Base-by-base conservation (phyloP, 2,329 filamentous ascomycete genomes). In the Alternaria sp. region DNA sequence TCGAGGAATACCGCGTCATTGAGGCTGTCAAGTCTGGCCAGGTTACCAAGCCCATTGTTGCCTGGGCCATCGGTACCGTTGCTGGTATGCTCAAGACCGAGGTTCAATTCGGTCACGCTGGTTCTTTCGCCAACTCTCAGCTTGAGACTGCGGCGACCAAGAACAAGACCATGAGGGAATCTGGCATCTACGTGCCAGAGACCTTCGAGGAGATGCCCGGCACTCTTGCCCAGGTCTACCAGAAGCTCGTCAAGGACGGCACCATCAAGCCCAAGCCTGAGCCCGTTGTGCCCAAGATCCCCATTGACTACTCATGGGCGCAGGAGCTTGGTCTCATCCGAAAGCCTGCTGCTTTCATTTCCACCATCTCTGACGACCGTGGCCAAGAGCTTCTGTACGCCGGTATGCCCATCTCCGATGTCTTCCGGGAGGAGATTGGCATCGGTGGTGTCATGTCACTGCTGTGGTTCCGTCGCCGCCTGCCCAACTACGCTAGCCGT, bases 31-130 rank as follows among this genome's bases (percentile, higher is more conserved):
- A 98, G 89, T 87, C 91, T 70, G 95, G 95, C 76, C 83, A 88
- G 79, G 97, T 99, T 81, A 99, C 91, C 81, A 99, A 99, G 90
- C 95, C 95, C 76, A 95, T 99, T 77, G 94, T 99, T 64, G 95
- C 95, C 44, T 99, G 95, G 95, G 95, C 95, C 72, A 99, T 99
- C 78, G 95, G 95, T 86, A 99, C 95, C 75, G 97, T 96, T 82
- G 95, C 95, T 67, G 94, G 92, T 87, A 95, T 99, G 93, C 97
- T 99, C 87, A 98, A 97, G 90, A 99, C 95, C 41, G 95, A 99
- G 86, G 95, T 99, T 46, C 95, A 99, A 83, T 99, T 99, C 84
- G 95, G 95, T 78, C 95, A 99, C 85, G 95, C 95, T 75, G 95
- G 95, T 84, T 93, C 95, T 56, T 97, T 97, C 73, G 95, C 95